Percentiles rank a stretch among this genome's conserved stretches.
These are phyloP conservation scores for Fagopyrum homotropicum DNA, from an alignment of 148 eudicot species.

Conservation along the genomic window DNA sequence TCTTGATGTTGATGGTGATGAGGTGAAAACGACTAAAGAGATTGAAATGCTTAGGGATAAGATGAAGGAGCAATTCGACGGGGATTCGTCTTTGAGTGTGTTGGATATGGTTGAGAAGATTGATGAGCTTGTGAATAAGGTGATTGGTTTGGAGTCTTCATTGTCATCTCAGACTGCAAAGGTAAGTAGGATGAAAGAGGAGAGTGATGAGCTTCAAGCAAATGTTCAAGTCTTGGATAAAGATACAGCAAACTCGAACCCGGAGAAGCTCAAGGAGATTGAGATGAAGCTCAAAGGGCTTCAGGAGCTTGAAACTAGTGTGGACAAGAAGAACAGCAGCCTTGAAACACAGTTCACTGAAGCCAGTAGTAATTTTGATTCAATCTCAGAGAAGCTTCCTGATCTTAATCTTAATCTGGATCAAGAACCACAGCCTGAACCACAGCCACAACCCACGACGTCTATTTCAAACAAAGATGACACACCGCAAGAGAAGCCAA, in stretches of 20 bases:
- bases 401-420: constrained; percentile 44
- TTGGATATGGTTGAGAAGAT: constrained; percentile 74
- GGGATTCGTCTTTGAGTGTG: constrained; percentile 33
- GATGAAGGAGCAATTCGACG: constrained; percentile 42
- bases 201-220: constrained; percentile 58
- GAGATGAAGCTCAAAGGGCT: constrained; percentile 49
- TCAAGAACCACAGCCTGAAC: constrained; percentile 19
- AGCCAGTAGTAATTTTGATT: constrained; percentile 37
- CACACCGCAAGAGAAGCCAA: neutral
- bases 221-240: constrained; percentile 57
- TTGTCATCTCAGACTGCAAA: constrained; percentile 76
- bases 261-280: constrained; percentile 40
- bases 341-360: constrained; percentile 43
- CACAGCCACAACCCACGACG: neutral
- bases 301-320: constrained; percentile 41
- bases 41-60: constrained; percentile 36
- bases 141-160: constrained; percentile 58
- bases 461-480: neutral
- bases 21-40: constrained; percentile 24
- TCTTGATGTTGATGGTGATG: constrained; percentile 12
- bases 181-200: constrained; percentile 52
- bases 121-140: constrained; percentile 82
- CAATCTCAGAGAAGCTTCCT: constrained; percentile 40
- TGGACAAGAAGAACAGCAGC: constrained; percentile 35
- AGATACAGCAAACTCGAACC: constrained; percentile 50